These are phyloP conservation scores for Phytophthora sojae DNA, from an alignment of 352 stramenopile genomes.

Conservation along the genomic window DNA sequence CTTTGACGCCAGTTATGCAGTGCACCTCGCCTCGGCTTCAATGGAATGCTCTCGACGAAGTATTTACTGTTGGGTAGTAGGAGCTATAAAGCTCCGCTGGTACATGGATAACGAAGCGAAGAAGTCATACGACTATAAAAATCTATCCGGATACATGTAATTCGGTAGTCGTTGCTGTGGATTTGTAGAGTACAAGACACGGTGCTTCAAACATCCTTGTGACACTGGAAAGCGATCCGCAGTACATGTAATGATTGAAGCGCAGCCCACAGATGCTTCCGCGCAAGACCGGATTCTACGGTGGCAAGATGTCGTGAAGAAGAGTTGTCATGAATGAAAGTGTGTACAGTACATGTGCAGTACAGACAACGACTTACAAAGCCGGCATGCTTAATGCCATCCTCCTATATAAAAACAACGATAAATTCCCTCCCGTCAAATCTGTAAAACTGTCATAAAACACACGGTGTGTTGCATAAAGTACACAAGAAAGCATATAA, in stretches of 20 bases:
- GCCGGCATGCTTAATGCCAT: no score
- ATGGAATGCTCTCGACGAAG: no score
- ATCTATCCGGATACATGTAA: conserved; percentile 3
- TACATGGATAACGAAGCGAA: no score
- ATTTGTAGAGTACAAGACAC: not conserved
- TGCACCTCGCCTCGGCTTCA: not conserved
- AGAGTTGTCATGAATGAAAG: not conserved
- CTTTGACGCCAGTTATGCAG: not conserved
- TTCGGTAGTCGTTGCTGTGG: conserved; percentile 13
- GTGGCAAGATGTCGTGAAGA: conserved; percentile 12
- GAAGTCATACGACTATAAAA: conserved; percentile 10
- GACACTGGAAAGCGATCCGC: not conserved
- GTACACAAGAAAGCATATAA: no score
- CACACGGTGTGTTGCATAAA: no score
- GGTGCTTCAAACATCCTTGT: conserved; percentile 5
- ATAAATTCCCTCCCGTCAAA: no score
- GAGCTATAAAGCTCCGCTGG: no score
- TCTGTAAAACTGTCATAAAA: no score
- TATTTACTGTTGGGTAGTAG: no score
- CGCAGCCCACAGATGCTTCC: conserved; percentile 6
- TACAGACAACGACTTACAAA: no score
- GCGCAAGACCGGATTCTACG: not conserved
- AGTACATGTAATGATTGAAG: not conserved
- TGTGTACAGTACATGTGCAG: no score
- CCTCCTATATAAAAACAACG: no score